phyloP scores from a whole-genome alignment of 2,329 filamentous ascomycete genomes.

The Cadophora sp. region DNA sequence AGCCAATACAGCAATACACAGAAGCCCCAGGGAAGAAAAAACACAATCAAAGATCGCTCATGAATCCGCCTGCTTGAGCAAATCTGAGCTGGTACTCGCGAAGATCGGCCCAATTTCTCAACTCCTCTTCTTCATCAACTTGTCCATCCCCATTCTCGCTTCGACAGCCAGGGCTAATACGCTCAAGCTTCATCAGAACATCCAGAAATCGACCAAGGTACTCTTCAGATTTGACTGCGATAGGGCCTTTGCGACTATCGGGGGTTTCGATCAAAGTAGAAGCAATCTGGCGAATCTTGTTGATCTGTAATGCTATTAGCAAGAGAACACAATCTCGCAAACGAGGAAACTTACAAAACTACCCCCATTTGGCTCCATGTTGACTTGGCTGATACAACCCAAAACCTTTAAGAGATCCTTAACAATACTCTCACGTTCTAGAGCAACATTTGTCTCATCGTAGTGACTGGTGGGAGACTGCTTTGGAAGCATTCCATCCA shows the following conservation, averaged over 20 bases:
- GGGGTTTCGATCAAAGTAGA: slow-evolving; percentile 76
- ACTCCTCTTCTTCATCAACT: slow-evolving; percentile 77
- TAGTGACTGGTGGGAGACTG: slow-evolving; percentile 51
- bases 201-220: slow-evolving; percentile 76
- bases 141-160: slow-evolving; percentile 49
- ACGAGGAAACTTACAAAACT: slow-evolving; percentile 60
- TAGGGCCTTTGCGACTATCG: slow-evolving; percentile 56
- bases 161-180: slow-evolving; percentile 47
- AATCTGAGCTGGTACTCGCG: slow-evolving; percentile 80
- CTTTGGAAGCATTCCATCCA: slow-evolving; percentile 43
- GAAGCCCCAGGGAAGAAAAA: slow-evolving; percentile 27
- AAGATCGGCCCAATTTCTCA: slow-evolving; percentile 79
- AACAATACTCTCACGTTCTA: slow-evolving; percentile 82
- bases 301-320: slow-evolving; percentile 53
- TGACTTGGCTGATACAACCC: slow-evolving; percentile 79
- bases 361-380: slow-evolving; percentile 77
- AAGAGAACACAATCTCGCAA: neutral
- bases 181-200: slow-evolving; percentile 75
- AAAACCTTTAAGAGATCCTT: slow-evolving; percentile 79
- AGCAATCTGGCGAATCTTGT: slow-evolving; percentile 85
- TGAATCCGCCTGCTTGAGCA: slow-evolving; percentile 66
- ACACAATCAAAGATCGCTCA: slow-evolving; percentile 22
- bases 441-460: slow-evolving; percentile 60
- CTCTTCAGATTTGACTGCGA: slow-evolving; percentile 68
- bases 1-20: slow-evolving; percentile 16